phyloP scores from a whole-genome alignment of 148 eudicot genomes.

The Drosera capensis region DNA sequence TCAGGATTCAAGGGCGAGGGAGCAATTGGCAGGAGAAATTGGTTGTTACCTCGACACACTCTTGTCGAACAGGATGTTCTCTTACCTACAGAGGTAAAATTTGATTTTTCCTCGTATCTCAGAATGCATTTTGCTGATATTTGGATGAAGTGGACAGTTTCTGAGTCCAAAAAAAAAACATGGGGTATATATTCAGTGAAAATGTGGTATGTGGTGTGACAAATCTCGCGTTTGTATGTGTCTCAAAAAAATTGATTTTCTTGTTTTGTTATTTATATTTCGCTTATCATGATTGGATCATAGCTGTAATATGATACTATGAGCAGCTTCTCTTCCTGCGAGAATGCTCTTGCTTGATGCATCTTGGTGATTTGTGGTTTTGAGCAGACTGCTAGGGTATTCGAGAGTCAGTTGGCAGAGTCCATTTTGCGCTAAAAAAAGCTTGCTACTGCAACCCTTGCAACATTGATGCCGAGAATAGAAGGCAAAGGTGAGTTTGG shows the following conservation, averaged over 20 bases:
- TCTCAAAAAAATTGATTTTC: no score
- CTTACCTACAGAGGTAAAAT: constrained; percentile 84
- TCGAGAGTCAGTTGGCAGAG: constrained; percentile 93
- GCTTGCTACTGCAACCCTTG: constrained; percentile 98
- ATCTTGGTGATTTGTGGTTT: constrained; percentile 2
- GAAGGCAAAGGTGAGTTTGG: constrained; percentile 98
- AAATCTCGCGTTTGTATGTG: no score
- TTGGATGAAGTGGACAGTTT: no score
- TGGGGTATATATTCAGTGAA: no score
- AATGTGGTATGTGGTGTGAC: no score
- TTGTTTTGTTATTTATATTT: no score
- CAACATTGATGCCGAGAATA: constrained; percentile 91
- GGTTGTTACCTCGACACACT: constrained; percentile 91
- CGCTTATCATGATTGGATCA: no score
- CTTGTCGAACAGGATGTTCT: constrained; percentile 94
- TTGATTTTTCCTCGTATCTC: not conserved
- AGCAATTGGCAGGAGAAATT: constrained; percentile 99
- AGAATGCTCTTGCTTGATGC: no score
- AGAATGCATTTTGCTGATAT: no score
- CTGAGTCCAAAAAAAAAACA: no score
- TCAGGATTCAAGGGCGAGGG: constrained; percentile 92
- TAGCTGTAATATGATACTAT: no score
- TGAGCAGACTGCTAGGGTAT: constrained; percentile 88
- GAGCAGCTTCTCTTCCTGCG: no score
- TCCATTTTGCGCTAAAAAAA: constrained; percentile 96